These are phyloP conservation scores for Elaeis guineensis DNA, from an alignment of 176 grass and related monocot genomes.

Conservation along the genomic window DNA sequence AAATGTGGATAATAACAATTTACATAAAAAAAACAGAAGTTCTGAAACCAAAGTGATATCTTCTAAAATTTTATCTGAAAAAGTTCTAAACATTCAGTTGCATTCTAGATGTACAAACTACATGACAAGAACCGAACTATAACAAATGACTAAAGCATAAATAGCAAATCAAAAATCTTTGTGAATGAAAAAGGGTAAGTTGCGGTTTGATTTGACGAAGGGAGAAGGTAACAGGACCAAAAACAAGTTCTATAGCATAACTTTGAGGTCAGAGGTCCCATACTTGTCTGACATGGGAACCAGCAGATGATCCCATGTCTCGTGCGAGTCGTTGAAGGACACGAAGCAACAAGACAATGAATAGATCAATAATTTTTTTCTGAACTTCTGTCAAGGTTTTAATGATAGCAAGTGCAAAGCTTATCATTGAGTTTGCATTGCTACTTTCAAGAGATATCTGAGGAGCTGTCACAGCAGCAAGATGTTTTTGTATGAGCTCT, in stretches of 20 bases:
- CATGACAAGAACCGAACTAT: no score
- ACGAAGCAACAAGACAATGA: conserved; percentile 70
- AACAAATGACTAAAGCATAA: no score
- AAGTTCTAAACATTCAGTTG: no score
- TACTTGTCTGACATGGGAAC: conserved; percentile 75
- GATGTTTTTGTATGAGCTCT: conserved; percentile 80
- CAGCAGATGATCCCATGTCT: conserved; percentile 81
- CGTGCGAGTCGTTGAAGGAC: conserved; percentile 87
- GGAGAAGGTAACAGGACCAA: conserved; percentile 11
- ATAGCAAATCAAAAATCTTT: no score
- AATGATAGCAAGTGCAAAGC: conserved; percentile 75
- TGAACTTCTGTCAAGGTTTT: conserved; percentile 86
- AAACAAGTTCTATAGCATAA: conserved; percentile 18
- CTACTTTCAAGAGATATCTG: conserved; percentile 81
- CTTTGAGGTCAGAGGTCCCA: conserved; percentile 2
- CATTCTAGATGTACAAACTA: no score
- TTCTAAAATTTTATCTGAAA: no score
- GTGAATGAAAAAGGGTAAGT: no score
- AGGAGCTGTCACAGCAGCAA: conserved; percentile 69
- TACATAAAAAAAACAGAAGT: no score
- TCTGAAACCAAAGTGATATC: no score
- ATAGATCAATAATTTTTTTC: conserved; percentile 82
- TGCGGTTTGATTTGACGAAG: no score
- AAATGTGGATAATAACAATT: no score
- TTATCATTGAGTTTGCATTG: conserved; percentile 79